A percentile compares a stretch with the other conserved stretches of the same genome.
Conservation (phyloP, 208 protist genomes). For the Naegleria gruberi region DNA sequence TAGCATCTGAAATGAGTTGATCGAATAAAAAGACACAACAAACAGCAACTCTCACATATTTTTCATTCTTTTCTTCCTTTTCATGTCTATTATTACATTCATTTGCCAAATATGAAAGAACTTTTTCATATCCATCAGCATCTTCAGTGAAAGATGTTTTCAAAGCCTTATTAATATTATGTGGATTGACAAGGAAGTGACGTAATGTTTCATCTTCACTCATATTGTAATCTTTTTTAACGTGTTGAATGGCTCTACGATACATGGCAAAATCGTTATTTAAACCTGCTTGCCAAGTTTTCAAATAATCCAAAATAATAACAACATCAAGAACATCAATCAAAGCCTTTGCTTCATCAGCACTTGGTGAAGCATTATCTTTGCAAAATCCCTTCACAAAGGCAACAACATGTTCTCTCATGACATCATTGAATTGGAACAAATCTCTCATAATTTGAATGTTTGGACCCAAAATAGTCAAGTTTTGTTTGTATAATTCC, state of each 20-base stretch:
- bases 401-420: neutral
- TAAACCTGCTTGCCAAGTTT: constrained; percentile 23
- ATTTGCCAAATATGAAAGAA: neutral
- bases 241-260: constrained; percentile 22
- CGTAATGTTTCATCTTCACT: constrained; percentile 21
- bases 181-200: neutral
- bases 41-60: neutral
- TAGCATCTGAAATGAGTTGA: neutral
- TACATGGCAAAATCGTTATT: constrained; percentile 23
- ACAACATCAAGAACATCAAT: constrained; percentile 7
- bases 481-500: neutral
- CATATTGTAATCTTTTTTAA: constrained; percentile 22
- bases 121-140: neutral
- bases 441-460: neutral
- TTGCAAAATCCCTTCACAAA: neutral
- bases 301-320: constrained; percentile 4
- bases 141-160: neutral
- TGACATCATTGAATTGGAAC: neutral
- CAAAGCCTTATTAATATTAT: constrained; percentile 13
- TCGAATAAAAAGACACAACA: neutral
- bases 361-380: neutral
- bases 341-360: neutral
- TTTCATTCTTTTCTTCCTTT: neutral
- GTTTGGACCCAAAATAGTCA: neutral
- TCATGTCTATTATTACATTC: neutral